Evolutionary conservation across 139 green algal genomes (phyloP).

Genomic region (Chlamydomonas eustigma): DNA sequence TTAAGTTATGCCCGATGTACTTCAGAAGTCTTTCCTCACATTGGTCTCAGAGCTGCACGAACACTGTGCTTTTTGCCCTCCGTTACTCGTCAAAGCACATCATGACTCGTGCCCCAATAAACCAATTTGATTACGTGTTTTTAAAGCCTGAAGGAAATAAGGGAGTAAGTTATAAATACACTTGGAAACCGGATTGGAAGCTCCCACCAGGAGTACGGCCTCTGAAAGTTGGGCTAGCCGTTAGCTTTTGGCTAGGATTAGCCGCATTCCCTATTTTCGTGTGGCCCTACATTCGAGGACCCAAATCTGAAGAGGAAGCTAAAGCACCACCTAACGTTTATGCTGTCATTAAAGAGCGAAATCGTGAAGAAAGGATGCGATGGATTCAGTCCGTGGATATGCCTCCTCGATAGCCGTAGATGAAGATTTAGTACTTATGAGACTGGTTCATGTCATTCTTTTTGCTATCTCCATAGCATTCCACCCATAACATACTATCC

Average conservation of each 20-base stretch:
- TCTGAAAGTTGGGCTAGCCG: slow-evolving; percentile 10
- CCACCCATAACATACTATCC: too few relatives aligned
- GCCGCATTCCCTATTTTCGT: slow-evolving; percentile 27
- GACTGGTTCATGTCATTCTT: too few relatives aligned
- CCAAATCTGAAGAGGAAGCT: neutral
- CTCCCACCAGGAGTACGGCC: slow-evolving; percentile 29
- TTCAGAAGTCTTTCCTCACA: too few relatives aligned
- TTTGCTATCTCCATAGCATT: too few relatives aligned
- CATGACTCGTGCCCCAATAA: neutral
- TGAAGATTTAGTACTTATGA: too few relatives aligned
- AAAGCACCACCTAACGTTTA: slow-evolving; percentile 10
- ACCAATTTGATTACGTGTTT: slow-evolving; percentile 34
- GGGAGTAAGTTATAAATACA: slow-evolving; percentile 35
- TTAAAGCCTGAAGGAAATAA: slow-evolving; percentile 35
- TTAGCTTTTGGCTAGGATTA: neutral
- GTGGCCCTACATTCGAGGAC: neutral
- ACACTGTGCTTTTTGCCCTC: too few relatives aligned
- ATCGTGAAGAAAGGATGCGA: slow-evolving; percentile 31
- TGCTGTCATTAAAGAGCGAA: slow-evolving; percentile 8
- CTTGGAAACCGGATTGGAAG: slow-evolving; percentile 34
- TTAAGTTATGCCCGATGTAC: too few relatives aligned
- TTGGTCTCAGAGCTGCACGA: too few relatives aligned
- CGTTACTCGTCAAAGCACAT: too few relatives aligned
- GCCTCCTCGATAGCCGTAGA: slow-evolving; percentile 16
- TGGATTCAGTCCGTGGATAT: slow-evolving; percentile 41